phyloP scores from a whole-genome alignment of 1,284 basidiomycete genomes.

The Ustilago hordei region DNA sequence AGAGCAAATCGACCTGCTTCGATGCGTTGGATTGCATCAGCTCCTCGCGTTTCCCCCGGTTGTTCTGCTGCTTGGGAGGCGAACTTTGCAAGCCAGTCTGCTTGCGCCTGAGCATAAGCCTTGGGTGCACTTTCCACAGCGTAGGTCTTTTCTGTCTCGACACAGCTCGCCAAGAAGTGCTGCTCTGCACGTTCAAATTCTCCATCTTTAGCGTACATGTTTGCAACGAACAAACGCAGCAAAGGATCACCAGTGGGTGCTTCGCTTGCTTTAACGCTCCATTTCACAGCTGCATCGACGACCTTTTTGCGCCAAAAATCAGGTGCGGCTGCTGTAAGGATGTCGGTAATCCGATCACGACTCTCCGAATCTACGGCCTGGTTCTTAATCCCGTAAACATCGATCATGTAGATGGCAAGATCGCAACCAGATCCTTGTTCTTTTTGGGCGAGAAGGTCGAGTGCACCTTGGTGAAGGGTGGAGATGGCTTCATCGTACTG shows the following conservation, averaged over 20 bases:
- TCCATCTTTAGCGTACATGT: slow-evolving; percentile 53
- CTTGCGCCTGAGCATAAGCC: slow-evolving; percentile 55
- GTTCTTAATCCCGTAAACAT: slow-evolving; percentile 58
- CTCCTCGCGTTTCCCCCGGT: slow-evolving; percentile 34
- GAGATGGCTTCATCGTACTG: slow-evolving; percentile 64
- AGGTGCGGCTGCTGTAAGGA: slow-evolving; percentile 48
- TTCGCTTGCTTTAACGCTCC: slow-evolving; percentile 48
- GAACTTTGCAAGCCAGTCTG: slow-evolving; percentile 55
- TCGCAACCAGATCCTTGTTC: slow-evolving; percentile 68
- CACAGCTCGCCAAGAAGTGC: slow-evolving; percentile 56
- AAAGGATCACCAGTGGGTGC: slow-evolving; percentile 58
- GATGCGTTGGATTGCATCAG: slow-evolving; percentile 47
- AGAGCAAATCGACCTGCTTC: slow-evolving; percentile 60
- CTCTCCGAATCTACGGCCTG: slow-evolving; percentile 42
- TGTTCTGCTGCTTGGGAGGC: slow-evolving; percentile 30
- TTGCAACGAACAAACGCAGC: slow-evolving; percentile 58
- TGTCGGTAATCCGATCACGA: slow-evolving; percentile 54
- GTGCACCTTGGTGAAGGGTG: slow-evolving; percentile 57
- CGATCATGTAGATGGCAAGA: slow-evolving; percentile 65
- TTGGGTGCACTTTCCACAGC: slow-evolving; percentile 41
- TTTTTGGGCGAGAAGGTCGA: slow-evolving; percentile 55
- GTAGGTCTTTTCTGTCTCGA: slow-evolving; percentile 35
- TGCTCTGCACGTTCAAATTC: slow-evolving; percentile 52
- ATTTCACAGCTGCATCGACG: slow-evolving; percentile 64
- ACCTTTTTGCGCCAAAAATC: slow-evolving; percentile 69